Conservation (phyloP, 129 eudicot species). For the Ambrosia trifida region DNA sequence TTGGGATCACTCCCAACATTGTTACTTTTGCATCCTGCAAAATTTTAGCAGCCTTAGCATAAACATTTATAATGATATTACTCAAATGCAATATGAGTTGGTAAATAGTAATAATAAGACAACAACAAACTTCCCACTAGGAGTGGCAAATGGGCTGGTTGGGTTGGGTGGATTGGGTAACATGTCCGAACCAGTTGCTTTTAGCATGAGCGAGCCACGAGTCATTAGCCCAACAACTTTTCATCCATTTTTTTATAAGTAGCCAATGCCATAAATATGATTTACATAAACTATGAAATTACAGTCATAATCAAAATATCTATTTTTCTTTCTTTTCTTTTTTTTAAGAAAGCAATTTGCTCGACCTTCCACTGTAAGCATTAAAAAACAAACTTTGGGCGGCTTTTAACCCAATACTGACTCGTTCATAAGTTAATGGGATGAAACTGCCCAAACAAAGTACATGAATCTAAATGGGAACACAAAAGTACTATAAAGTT, state of each 20-base stretch:
- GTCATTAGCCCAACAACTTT: background rate
- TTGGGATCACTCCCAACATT: constrained; percentile 92
- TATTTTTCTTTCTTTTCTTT: too few relatives aligned
- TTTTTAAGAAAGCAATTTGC: background rate
- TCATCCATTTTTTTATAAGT: background rate
- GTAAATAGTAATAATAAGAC: background rate
- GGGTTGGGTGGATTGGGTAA: background rate
- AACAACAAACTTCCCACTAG: background rate
- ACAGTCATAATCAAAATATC: background rate
- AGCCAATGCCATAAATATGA: background rate
- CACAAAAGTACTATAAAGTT: background rate
- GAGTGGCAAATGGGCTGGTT: background rate
- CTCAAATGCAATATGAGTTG: background rate
- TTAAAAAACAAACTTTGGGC: background rate
- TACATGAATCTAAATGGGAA: background rate
- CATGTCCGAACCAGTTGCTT: background rate
- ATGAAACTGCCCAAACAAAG: background rate
- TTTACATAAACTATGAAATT: background rate
- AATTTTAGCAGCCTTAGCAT: constrained; percentile 6
- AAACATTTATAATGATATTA: constrained; percentile 3
- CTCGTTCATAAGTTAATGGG: background rate
- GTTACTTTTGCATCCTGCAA: constrained; percentile 90
- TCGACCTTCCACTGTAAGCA: background rate
- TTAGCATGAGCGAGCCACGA: background rate
- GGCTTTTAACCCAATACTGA: background rate